A percentile compares a stretch with the other conserved stretches of the same genome.
Conservation (phyloP, 768 basidiomycete species). For the Coprinopsis strossmayeri region DNA sequence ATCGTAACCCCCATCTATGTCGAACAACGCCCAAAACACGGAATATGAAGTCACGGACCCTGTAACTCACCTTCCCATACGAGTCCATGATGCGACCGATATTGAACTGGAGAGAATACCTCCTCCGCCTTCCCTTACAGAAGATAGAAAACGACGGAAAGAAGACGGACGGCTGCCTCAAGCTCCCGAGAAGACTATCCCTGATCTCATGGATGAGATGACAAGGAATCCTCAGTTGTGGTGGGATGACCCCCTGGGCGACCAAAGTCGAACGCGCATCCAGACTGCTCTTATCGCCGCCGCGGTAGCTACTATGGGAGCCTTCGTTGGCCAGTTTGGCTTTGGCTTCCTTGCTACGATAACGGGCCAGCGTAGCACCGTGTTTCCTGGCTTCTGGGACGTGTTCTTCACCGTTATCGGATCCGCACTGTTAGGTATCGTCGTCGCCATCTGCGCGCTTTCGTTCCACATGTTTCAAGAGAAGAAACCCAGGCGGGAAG, state of each 20-base stretch:
- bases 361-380: constrained; percentile 6
- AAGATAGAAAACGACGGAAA: constrained; percentile 15
- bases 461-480: constrained; percentile 15
- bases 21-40: background rate
- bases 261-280: constrained; percentile 23
- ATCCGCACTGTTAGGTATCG: constrained; percentile 21
- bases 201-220: constrained; percentile 22
- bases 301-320: constrained; percentile 21
- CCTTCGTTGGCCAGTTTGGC: constrained; percentile 16
- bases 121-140: constrained; percentile 16
- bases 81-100: constrained; percentile 28
- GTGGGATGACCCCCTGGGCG: constrained; percentile 28
- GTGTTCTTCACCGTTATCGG: constrained; percentile 17
- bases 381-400: constrained; percentile 17
- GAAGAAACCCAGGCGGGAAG: background rate
- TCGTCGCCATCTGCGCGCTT: constrained; percentile 22
- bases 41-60: constrained; percentile 28
- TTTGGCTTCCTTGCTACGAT: constrained; percentile 16
- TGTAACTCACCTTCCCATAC: constrained; percentile 30
- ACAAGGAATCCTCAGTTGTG: constrained; percentile 19
- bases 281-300: constrained; percentile 26
- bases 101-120: constrained; percentile 31
- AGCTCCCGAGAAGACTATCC: constrained; percentile 18
- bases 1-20: background rate
- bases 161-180: constrained; percentile 12